phyloP scores from a whole-genome alignment of 352 stramenopile species.

The Lagenidium giganteum region DNA sequence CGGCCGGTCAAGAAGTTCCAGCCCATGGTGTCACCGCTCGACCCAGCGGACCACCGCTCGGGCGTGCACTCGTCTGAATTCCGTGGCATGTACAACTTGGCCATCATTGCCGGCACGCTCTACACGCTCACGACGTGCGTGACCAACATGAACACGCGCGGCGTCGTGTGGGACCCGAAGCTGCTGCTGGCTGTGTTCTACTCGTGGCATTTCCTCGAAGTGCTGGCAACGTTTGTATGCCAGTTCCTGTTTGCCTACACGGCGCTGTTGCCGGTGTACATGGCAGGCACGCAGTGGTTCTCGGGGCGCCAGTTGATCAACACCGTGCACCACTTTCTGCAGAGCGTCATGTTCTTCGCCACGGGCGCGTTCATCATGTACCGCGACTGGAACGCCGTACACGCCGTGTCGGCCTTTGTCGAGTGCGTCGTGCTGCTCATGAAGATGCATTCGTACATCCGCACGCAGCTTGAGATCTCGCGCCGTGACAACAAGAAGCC shows the following conservation, averaged over 20 bases:
- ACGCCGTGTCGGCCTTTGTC: constrained; percentile 69
- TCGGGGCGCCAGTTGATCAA: constrained; percentile 48
- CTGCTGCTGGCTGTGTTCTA: constrained; percentile 67
- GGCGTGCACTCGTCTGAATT: constrained; percentile 77
- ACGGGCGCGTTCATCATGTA: constrained; percentile 61
- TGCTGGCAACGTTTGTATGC: constrained; percentile 59
- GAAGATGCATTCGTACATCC: constrained; percentile 85
- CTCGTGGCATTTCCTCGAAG: constrained; percentile 65
- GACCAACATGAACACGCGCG: constrained; percentile 41
- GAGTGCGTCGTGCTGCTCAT: constrained; percentile 73
- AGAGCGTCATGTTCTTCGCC: constrained; percentile 71
- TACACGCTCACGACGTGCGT: constrained; percentile 62
- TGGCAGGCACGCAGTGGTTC: constrained; percentile 34
- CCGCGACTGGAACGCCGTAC: constrained; percentile 70
- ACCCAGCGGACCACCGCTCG: constrained; percentile 58
- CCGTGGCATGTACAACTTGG: constrained; percentile 71
- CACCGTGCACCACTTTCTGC: constrained; percentile 61
- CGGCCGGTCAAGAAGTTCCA: constrained; percentile 54
- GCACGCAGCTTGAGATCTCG: constrained; percentile 59
- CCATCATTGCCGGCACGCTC: constrained; percentile 50
- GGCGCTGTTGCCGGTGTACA: constrained; percentile 64
- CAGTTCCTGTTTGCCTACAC: constrained; percentile 71
- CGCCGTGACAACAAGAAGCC: constrained; percentile 23
- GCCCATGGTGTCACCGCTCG: constrained; percentile 53
- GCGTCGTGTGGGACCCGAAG: constrained; percentile 42